Evolutionary conservation across 305 asterid species (phyloP), one percentile per base, ranked within the genome.

Genomic region (Plantago rigida): DNA sequence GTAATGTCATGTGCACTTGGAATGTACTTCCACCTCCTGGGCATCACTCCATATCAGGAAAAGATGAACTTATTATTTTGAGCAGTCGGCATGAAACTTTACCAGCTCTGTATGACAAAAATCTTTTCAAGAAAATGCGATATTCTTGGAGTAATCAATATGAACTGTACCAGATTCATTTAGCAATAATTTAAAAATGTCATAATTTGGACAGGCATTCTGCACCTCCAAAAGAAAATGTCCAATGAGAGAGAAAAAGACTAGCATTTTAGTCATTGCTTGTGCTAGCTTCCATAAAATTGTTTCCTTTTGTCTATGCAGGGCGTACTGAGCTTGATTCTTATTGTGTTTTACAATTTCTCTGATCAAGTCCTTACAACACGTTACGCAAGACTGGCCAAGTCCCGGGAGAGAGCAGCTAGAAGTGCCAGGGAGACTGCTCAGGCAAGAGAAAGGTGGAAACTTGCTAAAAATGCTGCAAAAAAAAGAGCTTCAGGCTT

Each of bases 351-450:
- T 66, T 92, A 92, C 75, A 92, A 89, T 78, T 92, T 80, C 84
- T 92, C 99, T 46, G 99, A 86, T 73, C 99, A 84, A 80, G 86
- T 92, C 72, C 84, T 92, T 71, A 78, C 86, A 51, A 92, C 94
- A 62, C 87, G 95, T 61, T 76, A 89, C 59, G 85, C 74, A 76
- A 77, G 97, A 80, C 51, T 83, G 71, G 97, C 99, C 51, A 86
- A 81, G 81, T 92, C 99, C 62, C 78, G 99, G 82, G 97, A 92
- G 79, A 78, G 87, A 70, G 97, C 99, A 39, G 86, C 94, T 63
- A 82, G 79, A 78, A 84, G 89, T 59, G 97, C 99, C 47, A 82
- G 97, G 13, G 95, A 92, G 81, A 92, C 96, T 61, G 99, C 97
- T 49, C 87, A 77, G 71, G 99, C 99, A 67, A 87, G 95, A 78